Conservation (phyloP, 345 rosid species). For the Erucastrum elatum region DNA sequence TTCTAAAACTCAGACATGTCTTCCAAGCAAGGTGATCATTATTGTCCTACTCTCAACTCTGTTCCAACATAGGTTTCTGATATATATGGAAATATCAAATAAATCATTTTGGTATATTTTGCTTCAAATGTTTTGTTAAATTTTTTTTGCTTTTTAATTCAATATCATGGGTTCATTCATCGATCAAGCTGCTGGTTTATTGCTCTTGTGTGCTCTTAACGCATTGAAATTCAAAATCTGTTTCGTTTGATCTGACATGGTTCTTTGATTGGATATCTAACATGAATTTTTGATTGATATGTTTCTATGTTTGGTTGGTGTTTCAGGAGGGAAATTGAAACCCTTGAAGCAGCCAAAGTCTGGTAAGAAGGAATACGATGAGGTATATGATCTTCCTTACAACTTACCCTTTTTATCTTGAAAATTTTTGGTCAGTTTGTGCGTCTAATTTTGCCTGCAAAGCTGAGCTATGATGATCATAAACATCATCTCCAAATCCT, state of each 20-base stretch:
- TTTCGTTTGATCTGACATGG: neutral
- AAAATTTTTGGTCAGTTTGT: neutral
- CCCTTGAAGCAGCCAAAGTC: conserved; percentile 78
- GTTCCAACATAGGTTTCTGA: neutral
- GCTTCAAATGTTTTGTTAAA: neutral
- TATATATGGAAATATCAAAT: neutral
- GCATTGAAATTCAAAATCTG: neutral
- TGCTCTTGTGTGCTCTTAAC: conserved; percentile 1
- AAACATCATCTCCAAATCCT: neutral
- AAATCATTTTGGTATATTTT: neutral
- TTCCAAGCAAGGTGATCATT: conserved; percentile 56
- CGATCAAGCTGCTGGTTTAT: neutral
- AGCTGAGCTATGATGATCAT: neutral
- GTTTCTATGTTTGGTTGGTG: neutral
- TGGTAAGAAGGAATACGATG: conserved; percentile 75
- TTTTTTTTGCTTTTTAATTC: neutral
- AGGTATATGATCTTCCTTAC: conserved; percentile 46
- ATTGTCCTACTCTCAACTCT: neutral
- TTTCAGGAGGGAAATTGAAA: conserved; percentile 73
- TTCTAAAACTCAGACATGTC: conserved; percentile 45
- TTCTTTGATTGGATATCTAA: neutral
- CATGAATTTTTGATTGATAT: neutral
- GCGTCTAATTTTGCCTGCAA: neutral
- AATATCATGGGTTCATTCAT: neutral
- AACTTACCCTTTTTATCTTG: conserved; percentile 1